Evolutionary conservation across 768 basidiomycete genomes (phyloP).

Genomic region (Fistulinella prunicolor): DNA sequence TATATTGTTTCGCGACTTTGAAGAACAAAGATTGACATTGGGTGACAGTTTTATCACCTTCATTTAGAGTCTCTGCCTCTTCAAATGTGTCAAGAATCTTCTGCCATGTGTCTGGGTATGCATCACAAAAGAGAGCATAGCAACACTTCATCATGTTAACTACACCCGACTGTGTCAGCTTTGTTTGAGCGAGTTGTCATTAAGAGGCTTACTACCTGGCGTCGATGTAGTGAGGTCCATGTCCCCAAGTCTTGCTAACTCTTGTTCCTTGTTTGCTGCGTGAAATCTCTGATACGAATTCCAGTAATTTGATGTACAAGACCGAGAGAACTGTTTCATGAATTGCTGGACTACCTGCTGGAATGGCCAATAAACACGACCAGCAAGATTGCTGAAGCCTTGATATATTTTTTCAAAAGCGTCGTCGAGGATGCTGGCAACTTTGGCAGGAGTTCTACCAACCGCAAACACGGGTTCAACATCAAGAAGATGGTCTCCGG

Average conservation of each 20-base stretch:
- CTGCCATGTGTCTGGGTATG: neutral
- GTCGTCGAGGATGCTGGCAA: too few species aligned
- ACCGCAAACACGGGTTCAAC: too few species aligned
- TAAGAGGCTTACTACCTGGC: neutral
- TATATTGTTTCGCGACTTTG: neutral
- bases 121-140: neutral
- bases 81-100: neutral
- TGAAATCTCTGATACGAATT: neutral
- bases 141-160: neutral
- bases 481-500: too few species aligned
- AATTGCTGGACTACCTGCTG: neutral
- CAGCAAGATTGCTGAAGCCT: neutral
- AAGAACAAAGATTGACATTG: neutral
- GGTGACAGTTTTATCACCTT: neutral
- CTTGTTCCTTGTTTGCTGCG: neutral
- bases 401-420: too few species aligned
- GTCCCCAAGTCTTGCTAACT: neutral
- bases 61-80: neutral
- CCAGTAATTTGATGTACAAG: neutral
- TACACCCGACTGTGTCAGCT: too few species aligned
- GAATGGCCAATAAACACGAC: neutral
- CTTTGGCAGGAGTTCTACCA: too few species aligned
- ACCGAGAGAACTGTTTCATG: neutral
- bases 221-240: neutral
- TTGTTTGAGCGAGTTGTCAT: too few species aligned